Conservation (phyloP, 177 flowering plant genomes). For the Vitis hybrid region DNA sequence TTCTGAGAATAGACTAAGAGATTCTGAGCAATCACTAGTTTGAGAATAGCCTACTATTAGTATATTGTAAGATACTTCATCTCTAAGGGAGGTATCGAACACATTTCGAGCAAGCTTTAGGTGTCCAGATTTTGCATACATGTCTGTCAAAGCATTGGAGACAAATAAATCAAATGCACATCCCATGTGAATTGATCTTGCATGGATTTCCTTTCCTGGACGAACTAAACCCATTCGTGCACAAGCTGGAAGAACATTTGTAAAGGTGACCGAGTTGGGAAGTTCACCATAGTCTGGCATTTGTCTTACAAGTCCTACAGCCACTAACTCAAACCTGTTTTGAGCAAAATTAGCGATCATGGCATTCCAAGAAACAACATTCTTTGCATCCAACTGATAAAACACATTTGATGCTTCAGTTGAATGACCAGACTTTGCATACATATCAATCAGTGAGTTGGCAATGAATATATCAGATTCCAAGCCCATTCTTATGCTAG, state of each 20-base stretch:
- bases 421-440: conserved; percentile 44
- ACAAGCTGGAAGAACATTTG: conserved; percentile 61
- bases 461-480: conserved; percentile 42
- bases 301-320: conserved; percentile 31
- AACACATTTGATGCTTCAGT: conserved; percentile 35
- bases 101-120: conserved; percentile 37
- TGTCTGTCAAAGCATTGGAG: conserved; percentile 44
- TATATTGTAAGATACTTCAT: conserved; percentile 51
- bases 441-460: conserved; percentile 58
- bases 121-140: conserved; percentile 42
- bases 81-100: conserved; percentile 35
- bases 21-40: conserved; percentile 29
- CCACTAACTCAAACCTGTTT: conserved; percentile 39
- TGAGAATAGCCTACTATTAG: conserved; percentile 47
- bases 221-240: conserved; percentile 35
- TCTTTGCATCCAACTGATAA: conserved; percentile 28
- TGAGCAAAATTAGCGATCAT: conserved; percentile 54
- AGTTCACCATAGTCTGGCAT: conserved; percentile 47
- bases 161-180: conserved; percentile 33
- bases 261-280: conserved; percentile 44
- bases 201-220: conserved; percentile 55
- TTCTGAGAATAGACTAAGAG: conserved; percentile 38
- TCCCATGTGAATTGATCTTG: conserved; percentile 33
- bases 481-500: conserved; percentile 30
- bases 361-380: conserved; percentile 57